Base-by-base conservation (phyloP, 1,139 yeast species). In the Blastobotrys buckinghamii region DNA sequence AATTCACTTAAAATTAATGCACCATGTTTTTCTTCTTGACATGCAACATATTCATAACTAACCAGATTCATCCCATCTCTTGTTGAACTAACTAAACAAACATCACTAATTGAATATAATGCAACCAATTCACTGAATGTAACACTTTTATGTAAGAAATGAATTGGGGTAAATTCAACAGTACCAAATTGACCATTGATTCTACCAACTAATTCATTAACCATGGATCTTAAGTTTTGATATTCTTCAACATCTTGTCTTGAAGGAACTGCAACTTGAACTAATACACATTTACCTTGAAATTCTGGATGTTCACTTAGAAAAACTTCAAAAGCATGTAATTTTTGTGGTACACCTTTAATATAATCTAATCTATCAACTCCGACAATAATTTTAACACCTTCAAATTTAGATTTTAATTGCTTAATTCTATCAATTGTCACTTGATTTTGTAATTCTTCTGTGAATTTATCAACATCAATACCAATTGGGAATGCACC, bases 401-500 rank as follows among this genome's bases (percentile, higher is more conserved):
- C 86, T 51, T 81, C 78, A 68, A 79, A 90, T 69, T 73, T 81
- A 51, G 68, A 62, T 63, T 79, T 75, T 55, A 94, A 71, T 53
- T 78, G 79, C 40, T 71, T 63, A 51, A 90, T 80, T 58, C 98
- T 75, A 40, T 78, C 68, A 41, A 78, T 72, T 5, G 89, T 97
- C 12, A 71, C 63, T 1, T 75, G 77, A 53, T 78, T 76, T 55
- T 81, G 73, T 57, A 92, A 70, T 0, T 96, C 97, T 38, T 83
- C 88, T 13, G 82, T 72, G 65, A 94, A 94, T 59, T 86, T 87
- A 52, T 88, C 96, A 20, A 89, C 95, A 61, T 94, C 98, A 54
- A 94, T 92, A 51, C 99, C 99, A 59, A 94, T 92, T 16, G 99
- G 99, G 77, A 90, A 92, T 0, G 97, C 97, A 16, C 97, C 96